phyloP scores from a whole-genome alignment of 148 eudicot genomes.

The Gaultheria prostrata region DNA sequence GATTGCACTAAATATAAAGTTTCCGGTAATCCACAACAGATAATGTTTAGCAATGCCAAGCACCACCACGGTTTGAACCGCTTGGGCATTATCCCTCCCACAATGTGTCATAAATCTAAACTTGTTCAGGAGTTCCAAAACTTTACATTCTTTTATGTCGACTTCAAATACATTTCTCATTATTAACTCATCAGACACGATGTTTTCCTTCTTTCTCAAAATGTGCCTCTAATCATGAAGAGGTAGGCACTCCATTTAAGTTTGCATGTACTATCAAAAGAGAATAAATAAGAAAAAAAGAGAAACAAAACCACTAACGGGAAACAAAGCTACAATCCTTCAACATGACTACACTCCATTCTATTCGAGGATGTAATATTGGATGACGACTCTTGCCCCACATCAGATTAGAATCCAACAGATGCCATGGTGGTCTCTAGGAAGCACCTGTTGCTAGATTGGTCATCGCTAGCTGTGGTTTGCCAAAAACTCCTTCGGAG shows the following conservation, averaged over 20 bases:
- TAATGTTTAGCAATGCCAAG: neutral
- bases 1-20: neutral
- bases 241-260: neutral
- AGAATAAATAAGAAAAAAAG: neutral
- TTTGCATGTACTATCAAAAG: neutral
- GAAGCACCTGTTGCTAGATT: neutral
- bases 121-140: neutral
- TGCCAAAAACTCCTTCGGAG: neutral
- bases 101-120: neutral
- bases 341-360: neutral
- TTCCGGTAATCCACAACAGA: neutral
- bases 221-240: neutral
- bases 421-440: neutral
- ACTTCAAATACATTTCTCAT: neutral
- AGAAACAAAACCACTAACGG: neutral
- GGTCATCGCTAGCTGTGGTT: neutral
- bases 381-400: neutral
- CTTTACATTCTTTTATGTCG: neutral
- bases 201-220: neutral
- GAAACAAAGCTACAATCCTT: neutral
- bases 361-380: neutral
- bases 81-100: neutral
- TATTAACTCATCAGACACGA: neutral
- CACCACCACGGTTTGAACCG: neutral
- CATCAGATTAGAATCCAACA: neutral